Conservation (phyloP, 352 stramenopile species). For the Phytophthora lateralis region DNA sequence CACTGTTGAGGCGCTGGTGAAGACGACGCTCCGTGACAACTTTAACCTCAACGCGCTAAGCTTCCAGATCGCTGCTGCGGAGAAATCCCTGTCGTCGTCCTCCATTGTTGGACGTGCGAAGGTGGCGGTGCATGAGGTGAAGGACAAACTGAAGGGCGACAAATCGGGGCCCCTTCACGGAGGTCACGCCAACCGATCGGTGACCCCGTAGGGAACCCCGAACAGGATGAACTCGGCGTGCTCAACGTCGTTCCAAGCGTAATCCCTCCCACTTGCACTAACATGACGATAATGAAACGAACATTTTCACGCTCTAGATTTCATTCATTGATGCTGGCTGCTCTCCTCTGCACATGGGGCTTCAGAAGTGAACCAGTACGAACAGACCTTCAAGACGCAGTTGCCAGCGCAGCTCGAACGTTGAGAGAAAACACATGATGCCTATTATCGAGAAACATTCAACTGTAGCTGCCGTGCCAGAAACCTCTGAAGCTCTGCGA, state of each 20-base stretch:
- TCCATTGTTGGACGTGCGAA: slow-evolving; percentile 24
- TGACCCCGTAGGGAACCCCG: background rate
- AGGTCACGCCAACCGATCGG: background rate
- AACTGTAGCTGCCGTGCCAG: no score
- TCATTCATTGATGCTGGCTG: no score
- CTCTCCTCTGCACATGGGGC: no score
- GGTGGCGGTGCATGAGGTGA: slow-evolving; percentile 24
- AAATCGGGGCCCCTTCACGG: slow-evolving; percentile 3
- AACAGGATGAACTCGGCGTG: background rate
- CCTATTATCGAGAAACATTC: no score
- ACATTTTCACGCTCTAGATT: no score
- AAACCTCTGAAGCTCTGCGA: no score
- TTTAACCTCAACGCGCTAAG: slow-evolving; percentile 31
- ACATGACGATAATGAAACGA: no score
- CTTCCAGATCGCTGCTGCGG: slow-evolving; percentile 24
- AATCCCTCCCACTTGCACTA: background rate
- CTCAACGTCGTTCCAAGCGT: background rate
- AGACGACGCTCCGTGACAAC: slow-evolving; percentile 19
- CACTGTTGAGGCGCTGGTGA: slow-evolving; percentile 27
- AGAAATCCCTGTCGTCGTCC: slow-evolving; percentile 14
- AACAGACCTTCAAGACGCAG: no score
- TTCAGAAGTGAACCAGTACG: no score
- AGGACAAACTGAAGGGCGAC: slow-evolving; percentile 22
- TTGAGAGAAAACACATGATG: no score
- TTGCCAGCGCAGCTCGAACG: no score